Base-by-base conservation (phyloP, 225 moss, liverwort and hornwort genomes). In the Bryum argenteum region DNA sequence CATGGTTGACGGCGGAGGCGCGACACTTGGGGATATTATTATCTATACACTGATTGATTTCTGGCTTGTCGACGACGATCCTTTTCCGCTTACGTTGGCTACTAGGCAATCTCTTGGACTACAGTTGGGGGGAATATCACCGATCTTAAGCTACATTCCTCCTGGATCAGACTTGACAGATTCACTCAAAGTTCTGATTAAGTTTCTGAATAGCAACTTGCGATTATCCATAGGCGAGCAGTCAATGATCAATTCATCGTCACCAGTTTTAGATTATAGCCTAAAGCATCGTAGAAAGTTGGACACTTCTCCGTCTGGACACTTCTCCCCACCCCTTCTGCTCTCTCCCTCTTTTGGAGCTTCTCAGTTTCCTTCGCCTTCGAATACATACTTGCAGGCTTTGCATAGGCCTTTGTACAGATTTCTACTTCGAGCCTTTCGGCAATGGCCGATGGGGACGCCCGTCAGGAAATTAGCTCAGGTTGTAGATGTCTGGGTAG, bases 51-150 rank as follows among this genome's bases (percentile, higher is more conserved):
- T 86, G 63, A 68, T 89, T 58, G 89, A 86, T 66, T 89, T 89
- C 69, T 89, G 89, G 89, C 83, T 89, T 54, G 81, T 89, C 43
- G 89, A 89, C n/a, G 86, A 86, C 70, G 86, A 89, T 69, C 86
- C 89, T 77, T 81, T 78, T 76, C 89, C 89, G 43, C 75, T 89
- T 51, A 79, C 89, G 76, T 72, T 81, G 74, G 81, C 74, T 26
- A 69, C 58, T 57, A 80, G 85, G 42, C 80, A 83, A 58, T 73
- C 75, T 66, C 74, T 88, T 71, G 81, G 81, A 70, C 79, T 79
- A 54, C 81, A 81, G 69, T 52, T 77, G 14, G 81, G 81, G 60
- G 79, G 77, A 64, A 40, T 73, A 37, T 55, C 71, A 17, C 71
- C 83, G 21, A 83, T 70, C 68, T 56, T 80, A 38, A 80, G 71